A percentile compares a stretch with the other conserved stretches of the same genome.
Evolutionary conservation across 176 grass and related monocot species (phyloP).

Genomic region (Miscanthus lutarioriparius): DNA sequence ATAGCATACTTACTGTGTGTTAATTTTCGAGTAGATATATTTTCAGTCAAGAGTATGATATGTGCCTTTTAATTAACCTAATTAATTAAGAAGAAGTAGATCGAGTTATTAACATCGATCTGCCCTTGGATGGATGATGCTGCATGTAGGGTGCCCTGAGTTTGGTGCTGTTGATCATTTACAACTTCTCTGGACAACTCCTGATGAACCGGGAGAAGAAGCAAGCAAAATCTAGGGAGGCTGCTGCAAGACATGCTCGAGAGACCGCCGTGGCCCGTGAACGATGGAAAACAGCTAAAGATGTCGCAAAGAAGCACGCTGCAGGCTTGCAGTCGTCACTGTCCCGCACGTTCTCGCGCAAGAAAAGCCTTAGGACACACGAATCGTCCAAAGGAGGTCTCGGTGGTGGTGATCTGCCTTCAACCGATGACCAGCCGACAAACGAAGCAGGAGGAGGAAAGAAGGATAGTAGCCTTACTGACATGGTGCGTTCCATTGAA

Average conservation of each 20-base stretch:
- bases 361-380: constrained; percentile 46
- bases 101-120: not conserved
- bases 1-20: not conserved
- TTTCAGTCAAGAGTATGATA: constrained; percentile 14
- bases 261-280: constrained; percentile 72
- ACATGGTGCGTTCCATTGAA: constrained; percentile 65
- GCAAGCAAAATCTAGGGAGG: constrained; percentile 90
- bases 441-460: constrained; percentile 27
- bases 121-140: not conserved
- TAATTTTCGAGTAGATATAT: not conserved
- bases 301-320: constrained; percentile 80
- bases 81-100: not conserved
- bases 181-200: constrained; percentile 94
- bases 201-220: constrained; percentile 75
- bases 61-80: constrained; percentile 32
- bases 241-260: constrained; percentile 66
- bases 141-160: constrained; percentile 67
- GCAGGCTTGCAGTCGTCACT: constrained; percentile 56
- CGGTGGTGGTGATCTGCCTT: not conserved
- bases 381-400: constrained; percentile 40
- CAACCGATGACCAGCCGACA: constrained; percentile 13
- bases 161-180: constrained; percentile 76
- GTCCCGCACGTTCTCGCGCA: constrained; percentile 84
- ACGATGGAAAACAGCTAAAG: constrained; percentile 88
- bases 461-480: constrained; percentile 49